Evolutionary conservation across 441 rosid species (phyloP).

Genomic region (Brassica hybrid): DNA sequence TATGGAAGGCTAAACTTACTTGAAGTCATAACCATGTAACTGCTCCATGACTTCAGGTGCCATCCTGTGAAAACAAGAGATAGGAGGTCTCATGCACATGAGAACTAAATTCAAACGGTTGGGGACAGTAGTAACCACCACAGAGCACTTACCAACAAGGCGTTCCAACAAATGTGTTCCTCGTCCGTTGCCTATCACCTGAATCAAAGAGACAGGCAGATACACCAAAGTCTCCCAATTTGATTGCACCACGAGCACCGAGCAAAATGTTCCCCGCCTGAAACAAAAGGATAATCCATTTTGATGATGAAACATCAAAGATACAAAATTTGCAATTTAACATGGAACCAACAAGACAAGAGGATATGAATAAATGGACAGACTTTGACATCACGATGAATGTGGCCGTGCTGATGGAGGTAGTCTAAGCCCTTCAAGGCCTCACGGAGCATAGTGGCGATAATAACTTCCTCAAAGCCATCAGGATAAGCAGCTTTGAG

Average conservation of each 20-base stretch:
- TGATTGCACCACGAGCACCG: conserved; percentile 77
- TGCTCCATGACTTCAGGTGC: conserved; percentile 99
- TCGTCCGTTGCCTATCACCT: conserved; percentile 94
- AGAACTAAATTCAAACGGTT: neutral
- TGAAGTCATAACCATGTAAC: conserved; percentile 96
- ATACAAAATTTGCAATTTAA: neutral
- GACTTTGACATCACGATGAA: conserved; percentile 97
- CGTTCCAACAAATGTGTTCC: conserved; percentile 99
- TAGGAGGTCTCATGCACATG: conserved; percentile 18
- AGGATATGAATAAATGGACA: conserved; percentile 29
- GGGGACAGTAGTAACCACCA: neutral
- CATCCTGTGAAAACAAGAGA: conserved; percentile 71
- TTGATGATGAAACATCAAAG: too few species aligned
- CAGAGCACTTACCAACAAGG: conserved; percentile 80
- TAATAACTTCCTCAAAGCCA: conserved; percentile 91
- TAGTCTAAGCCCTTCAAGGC: conserved; percentile 89
- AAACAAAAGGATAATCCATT: conserved; percentile 8
- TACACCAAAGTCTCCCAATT: conserved; percentile 96
- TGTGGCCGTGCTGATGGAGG: conserved; percentile 98
- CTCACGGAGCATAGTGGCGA: conserved; percentile 89
- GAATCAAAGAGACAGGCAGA: conserved; percentile 98
- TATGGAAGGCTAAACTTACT: conserved; percentile 52
- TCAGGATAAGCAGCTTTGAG: conserved; percentile 93
- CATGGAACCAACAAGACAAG: neutral
- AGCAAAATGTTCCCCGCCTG: conserved; percentile 96